Conservation (phyloP, 495 filamentous ascomycete genomes). For the Collariella sp. region DNA sequence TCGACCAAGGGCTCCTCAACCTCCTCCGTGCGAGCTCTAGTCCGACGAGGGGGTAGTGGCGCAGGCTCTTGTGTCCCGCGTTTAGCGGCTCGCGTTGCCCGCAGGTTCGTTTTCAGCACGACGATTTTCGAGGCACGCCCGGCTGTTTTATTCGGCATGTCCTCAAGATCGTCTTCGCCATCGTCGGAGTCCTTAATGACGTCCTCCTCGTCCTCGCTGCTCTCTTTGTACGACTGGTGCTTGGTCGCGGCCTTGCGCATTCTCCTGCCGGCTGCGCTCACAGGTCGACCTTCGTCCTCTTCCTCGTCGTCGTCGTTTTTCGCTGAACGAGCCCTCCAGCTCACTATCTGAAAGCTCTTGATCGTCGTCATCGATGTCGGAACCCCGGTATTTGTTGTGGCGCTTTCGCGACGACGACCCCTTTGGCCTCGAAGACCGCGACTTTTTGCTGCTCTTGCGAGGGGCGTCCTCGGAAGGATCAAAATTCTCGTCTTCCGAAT, state of each 20-base stretch:
- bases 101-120: conserved; percentile 20
- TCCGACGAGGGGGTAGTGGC: conserved; percentile 25
- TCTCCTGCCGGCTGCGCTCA: conserved; percentile 60
- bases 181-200: conserved; percentile 26
- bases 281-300: conserved; percentile 50
- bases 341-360: conserved; percentile 50
- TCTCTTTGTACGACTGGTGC: conserved; percentile 41
- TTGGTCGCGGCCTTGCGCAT: conserved; percentile 53
- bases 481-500: conserved; percentile 77
- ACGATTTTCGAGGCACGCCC: conserved; percentile 25
- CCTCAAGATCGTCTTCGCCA: conserved; percentile 18
- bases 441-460: conserved; percentile 34
- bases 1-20: conserved; percentile 36
- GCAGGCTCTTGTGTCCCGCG: conserved; percentile 16
- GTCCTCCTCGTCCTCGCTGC: conserved; percentile 35
- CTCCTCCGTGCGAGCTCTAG: conserved; percentile 41
- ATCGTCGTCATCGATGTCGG: conserved; percentile 62
- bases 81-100: conserved; percentile 12
- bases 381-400: conserved; percentile 45
- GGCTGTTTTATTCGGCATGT: conserved; percentile 17
- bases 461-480: conserved; percentile 41
- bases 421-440: conserved; percentile 28
- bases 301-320: conserved; percentile 54
- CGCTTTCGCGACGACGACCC: conserved; percentile 43
- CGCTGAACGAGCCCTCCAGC: conserved; percentile 50